Conservation (phyloP, 495 filamentous ascomycete genomes). For the Penicillium ucsense region DNA sequence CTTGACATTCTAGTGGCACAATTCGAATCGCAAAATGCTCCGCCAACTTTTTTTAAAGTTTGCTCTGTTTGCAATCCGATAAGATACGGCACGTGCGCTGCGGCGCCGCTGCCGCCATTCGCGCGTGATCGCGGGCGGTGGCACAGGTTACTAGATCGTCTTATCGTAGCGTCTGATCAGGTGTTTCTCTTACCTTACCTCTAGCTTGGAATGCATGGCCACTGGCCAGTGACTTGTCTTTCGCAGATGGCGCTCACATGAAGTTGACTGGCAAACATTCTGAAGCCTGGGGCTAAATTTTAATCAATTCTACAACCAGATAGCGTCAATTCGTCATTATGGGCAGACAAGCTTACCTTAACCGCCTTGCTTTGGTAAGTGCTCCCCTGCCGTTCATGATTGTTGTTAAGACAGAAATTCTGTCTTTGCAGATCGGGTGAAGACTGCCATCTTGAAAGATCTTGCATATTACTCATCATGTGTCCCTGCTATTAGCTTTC, state of each 20-base stretch:
- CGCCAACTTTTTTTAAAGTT: constrained; percentile 36
- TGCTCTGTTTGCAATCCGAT: constrained; percentile 28
- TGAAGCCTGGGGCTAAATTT: too few species aligned
- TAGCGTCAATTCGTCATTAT: constrained; percentile 16
- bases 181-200: too few species aligned
- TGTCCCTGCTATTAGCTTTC: too few species aligned
- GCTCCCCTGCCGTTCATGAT: neutral
- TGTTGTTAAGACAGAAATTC: too few species aligned
- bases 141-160: too few species aligned
- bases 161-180: too few species aligned
- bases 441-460: too few species aligned
- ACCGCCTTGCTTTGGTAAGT: constrained; percentile 45
- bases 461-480: too few species aligned
- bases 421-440: too few species aligned
- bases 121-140: neutral
- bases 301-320: neutral
- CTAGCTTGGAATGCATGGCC: too few species aligned
- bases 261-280: too few species aligned
- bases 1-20: constrained; percentile 1
- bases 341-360: constrained; percentile 43
- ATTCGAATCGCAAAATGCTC: constrained; percentile 16
- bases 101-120: neutral
- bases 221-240: neutral
- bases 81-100: constrained; percentile 19
- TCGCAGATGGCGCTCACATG: neutral